Evolutionary conservation across 1,139 yeast genomes (phyloP).

Genomic region (Petasospora rhodanensis): DNA sequence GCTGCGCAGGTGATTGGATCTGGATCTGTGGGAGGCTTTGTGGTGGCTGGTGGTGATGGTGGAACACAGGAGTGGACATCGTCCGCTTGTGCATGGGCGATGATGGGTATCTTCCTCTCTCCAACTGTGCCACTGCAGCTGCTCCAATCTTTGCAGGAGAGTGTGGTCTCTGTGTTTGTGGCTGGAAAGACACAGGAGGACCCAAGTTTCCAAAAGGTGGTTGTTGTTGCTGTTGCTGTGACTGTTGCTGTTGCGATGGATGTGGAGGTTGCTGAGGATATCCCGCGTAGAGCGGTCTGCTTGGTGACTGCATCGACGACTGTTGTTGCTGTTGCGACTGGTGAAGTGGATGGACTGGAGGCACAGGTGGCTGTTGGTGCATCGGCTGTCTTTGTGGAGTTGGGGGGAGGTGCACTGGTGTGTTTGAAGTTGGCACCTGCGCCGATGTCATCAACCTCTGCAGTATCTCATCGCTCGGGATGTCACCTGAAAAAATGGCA

Average conservation of each 20-base stretch:
- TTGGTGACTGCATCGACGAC: conserved; percentile 5
- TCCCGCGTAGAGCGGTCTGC: conserved; percentile 2
- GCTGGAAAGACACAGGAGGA: conserved; percentile 19
- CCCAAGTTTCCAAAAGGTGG: conserved; percentile 13
- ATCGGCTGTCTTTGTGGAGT: conserved; percentile 3
- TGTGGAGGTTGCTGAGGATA: conserved; percentile 3
- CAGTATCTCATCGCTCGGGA: conserved; percentile 11
- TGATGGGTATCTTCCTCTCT: conserved; percentile 22
- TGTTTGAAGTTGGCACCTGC: conserved; percentile 1
- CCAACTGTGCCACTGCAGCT: conserved; percentile 58
- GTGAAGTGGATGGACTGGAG: neutral
- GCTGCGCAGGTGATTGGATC: conserved; percentile 4
- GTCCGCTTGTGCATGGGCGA: conserved; percentile 28
- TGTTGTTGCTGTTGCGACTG: conserved; percentile 3
- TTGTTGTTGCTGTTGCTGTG: conserved; percentile 1
- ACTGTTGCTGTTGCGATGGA: conserved; percentile 1
- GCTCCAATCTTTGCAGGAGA: conserved; percentile 77
- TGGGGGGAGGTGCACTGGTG: conserved; percentile 4
- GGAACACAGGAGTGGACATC: conserved; percentile 24
- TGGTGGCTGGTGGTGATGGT: too few relatives aligned
- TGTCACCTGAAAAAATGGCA: conserved; percentile 41
- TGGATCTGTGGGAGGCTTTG: conserved; percentile 26
- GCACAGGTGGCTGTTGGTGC: conserved; percentile 1
- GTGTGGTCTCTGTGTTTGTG: conserved; percentile 33
- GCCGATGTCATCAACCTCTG: conserved; percentile 7